Conservation (phyloP, 441 rosid species). For the Monsonia emarginata region DNA sequence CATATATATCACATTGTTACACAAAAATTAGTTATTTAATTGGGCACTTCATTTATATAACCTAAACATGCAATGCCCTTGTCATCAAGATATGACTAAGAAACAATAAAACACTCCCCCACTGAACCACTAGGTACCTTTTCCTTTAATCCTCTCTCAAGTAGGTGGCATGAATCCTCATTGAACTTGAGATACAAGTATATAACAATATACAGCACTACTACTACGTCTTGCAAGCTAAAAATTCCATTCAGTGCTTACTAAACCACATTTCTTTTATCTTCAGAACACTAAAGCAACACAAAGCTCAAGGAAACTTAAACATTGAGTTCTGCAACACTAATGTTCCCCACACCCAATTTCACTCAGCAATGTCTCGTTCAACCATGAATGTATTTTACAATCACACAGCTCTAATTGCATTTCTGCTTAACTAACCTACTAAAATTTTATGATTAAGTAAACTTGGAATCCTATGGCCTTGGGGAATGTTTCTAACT, state of each 20-base stretch:
- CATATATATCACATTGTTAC: not conserved
- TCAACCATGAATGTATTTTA: not conserved
- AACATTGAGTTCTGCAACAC: not conserved
- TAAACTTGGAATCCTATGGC: not conserved
- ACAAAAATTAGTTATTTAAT: constrained; percentile 2
- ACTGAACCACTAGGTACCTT: not conserved
- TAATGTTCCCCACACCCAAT: not conserved
- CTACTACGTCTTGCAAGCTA: too few relatives aligned
- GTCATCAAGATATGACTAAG: not conserved
- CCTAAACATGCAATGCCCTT: not conserved
- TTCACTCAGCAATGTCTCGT: not conserved
- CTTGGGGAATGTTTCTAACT: not conserved
- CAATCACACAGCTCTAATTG: not conserved
- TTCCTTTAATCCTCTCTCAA: not conserved
- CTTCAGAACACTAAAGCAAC: too few relatives aligned
- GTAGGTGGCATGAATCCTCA: not conserved
- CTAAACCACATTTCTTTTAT: too few relatives aligned
- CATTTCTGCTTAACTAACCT: not conserved
- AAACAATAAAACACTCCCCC: not conserved
- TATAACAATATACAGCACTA: too few relatives aligned
- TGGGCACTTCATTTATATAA: not conserved
- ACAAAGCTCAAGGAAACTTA: not conserved
- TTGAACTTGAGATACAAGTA: too few relatives aligned
- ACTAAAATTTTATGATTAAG: not conserved
- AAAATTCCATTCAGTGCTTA: too few relatives aligned